phyloP scores from a whole-genome alignment of 139 green algal species.

The Coccomyxa sp. region DNA sequence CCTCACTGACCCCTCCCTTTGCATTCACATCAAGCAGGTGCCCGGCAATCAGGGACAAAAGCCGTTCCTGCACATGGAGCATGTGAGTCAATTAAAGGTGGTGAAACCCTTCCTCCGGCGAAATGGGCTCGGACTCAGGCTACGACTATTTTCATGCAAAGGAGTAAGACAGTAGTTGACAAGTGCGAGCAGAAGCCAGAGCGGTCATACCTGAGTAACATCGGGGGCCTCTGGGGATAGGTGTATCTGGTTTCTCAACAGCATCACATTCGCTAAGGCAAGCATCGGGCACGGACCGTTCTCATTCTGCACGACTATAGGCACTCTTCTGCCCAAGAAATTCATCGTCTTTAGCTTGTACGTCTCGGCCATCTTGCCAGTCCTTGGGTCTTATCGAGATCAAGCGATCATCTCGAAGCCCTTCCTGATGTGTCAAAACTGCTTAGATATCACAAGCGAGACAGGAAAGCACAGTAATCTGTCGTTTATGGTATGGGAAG shows the following conservation, averaged over 20 bases:
- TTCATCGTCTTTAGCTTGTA: conserved; percentile 52
- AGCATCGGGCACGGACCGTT: conserved; percentile 77
- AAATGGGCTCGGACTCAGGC: not conserved
- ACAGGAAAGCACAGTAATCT: no score
- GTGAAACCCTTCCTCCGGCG: not conserved
- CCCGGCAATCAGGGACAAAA: conserved; percentile 71
- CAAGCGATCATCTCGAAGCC: no score
- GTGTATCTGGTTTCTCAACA: conserved; percentile 62
- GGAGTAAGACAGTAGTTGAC: not conserved
- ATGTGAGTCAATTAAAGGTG: not conserved
- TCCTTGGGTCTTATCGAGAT: not conserved
- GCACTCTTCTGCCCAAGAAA: conserved; percentile 37
- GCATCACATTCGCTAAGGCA: conserved; percentile 84
- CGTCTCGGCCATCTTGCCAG: no score
- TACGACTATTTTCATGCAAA: not conserved
- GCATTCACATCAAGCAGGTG: conserved; percentile 78
- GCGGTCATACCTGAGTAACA: conserved; percentile 38
- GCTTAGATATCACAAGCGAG: no score
- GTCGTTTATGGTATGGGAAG: no score
- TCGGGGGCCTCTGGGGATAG: conserved; percentile 38
- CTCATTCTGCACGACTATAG: conserved; percentile 83
- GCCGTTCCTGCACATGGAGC: conserved; percentile 34
- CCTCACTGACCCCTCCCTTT: no score
- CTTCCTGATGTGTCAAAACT: no score
- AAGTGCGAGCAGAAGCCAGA: no score